Percentiles rank a stretch among this genome's conserved stretches.
These are phyloP conservation scores for Tricholomella constricta DNA, from an alignment of 768 basidiomycete genomes.

Conservation along the genomic window DNA sequence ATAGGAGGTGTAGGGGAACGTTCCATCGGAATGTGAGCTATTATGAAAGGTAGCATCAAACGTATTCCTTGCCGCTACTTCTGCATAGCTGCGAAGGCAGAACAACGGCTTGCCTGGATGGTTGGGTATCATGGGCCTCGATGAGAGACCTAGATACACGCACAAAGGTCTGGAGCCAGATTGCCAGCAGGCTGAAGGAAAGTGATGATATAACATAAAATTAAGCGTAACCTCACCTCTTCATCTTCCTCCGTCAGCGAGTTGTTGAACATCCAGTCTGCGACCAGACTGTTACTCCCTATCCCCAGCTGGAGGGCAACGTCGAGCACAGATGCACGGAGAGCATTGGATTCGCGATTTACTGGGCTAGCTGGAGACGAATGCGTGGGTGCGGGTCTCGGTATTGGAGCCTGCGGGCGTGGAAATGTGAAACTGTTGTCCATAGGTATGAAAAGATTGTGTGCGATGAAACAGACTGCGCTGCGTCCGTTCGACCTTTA, in stretches of 20 bases:
- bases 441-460: constrained; percentile 24
- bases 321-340: constrained; percentile 76
- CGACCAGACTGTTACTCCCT: constrained; percentile 56
- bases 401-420: constrained; percentile 20
- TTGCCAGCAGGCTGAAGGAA: background rate
- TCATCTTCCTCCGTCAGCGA: constrained; percentile 60
- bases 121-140: too few species aligned
- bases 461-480: constrained; percentile 8
- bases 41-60: too few species aligned
- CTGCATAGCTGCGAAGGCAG: too few species aligned
- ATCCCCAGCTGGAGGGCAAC: constrained; percentile 71
- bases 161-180: background rate
- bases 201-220: background rate
- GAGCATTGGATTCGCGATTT: constrained; percentile 54
- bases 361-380: constrained; percentile 13
- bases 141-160: too few species aligned
- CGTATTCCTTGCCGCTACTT: too few species aligned
- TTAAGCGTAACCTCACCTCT: constrained; percentile 29
- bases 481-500: constrained; percentile 9
- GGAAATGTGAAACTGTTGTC: constrained; percentile 36
- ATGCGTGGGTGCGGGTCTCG: constrained; percentile 21
- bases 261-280: constrained; percentile 75
- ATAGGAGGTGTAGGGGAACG: too few species aligned
- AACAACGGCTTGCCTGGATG: too few species aligned
- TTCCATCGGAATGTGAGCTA: too few species aligned